phyloP scores from a whole-genome alignment of 2,329 filamentous ascomycete species.

The Fusarium chuoi region DNA sequence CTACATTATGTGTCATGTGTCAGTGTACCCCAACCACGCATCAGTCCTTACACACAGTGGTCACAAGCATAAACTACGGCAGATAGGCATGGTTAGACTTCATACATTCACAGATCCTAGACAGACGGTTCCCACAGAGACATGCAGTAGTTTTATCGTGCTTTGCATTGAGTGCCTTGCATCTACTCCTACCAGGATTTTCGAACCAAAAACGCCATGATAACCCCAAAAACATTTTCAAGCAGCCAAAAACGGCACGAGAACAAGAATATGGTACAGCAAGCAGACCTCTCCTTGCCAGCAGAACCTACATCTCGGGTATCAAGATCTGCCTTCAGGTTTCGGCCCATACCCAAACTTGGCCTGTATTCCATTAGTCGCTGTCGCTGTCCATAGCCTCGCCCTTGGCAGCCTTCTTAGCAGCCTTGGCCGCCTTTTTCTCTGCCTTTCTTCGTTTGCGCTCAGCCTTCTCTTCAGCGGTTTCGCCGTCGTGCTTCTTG shows the following conservation, averaged over 20 bases:
- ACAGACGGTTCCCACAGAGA: neutral
- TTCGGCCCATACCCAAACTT: conserved; percentile 15
- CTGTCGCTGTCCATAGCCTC: conserved; percentile 64
- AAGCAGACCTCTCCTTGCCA: conserved; percentile 41
- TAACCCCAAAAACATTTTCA: conserved; percentile 38
- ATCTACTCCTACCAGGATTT: conserved; percentile 47
- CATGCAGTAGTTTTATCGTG: conserved; percentile 36
- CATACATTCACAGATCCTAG: conserved; percentile 4
- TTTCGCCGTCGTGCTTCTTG: conserved; percentile 86
- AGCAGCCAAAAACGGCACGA: conserved; percentile 37
- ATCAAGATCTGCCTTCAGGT: conserved; percentile 31
- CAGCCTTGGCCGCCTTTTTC: conserved; percentile 67
- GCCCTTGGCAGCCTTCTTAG: conserved; percentile 64
- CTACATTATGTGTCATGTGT: conserved; percentile 15
- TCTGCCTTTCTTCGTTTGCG: conserved; percentile 69
- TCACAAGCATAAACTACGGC: conserved; percentile 18
- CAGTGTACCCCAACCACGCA: neutral
- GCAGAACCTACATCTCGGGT: conserved; percentile 38
- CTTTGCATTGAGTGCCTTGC: conserved; percentile 45
- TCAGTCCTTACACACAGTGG: conserved; percentile 7
- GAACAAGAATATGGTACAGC: conserved; percentile 45
- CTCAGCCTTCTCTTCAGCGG: conserved; percentile 73
- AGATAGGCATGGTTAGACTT: conserved; percentile 9
- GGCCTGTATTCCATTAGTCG: conserved; percentile 51
- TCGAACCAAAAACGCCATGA: conserved; percentile 44